Evolutionary conservation across 306 rosid genomes (phyloP).

Genomic region (Malus orientalis): DNA sequence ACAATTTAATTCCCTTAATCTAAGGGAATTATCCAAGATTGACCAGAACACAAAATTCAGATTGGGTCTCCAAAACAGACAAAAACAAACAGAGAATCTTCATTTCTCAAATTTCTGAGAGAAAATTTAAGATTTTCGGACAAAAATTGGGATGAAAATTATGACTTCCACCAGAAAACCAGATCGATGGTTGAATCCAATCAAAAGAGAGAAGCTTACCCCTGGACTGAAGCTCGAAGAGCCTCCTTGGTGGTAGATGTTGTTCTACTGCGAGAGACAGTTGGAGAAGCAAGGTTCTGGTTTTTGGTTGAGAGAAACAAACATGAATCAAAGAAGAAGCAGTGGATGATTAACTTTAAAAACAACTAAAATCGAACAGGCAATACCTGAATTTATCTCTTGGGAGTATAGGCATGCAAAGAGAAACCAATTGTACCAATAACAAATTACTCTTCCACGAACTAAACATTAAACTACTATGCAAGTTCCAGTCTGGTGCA

Average conservation of each 20-base stretch:
- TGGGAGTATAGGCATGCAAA: not conserved
- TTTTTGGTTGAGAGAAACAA: too few relatives aligned
- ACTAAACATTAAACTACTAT: too few relatives aligned
- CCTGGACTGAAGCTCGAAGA: too few relatives aligned
- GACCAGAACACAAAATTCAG: conserved; percentile 19
- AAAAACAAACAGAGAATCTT: not conserved
- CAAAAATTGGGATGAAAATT: not conserved
- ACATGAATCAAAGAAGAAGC: not conserved
- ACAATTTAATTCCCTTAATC: not conserved
- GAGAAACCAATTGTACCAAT: not conserved
- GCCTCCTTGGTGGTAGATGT: too few relatives aligned
- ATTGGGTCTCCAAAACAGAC: not conserved
- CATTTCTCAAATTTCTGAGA: not conserved
- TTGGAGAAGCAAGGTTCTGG: too few relatives aligned
- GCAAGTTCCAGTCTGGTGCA: too few relatives aligned
- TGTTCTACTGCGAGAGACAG: too few relatives aligned
- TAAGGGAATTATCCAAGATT: conserved; percentile 4
- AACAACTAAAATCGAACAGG: too few relatives aligned
- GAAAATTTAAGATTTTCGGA: not conserved
- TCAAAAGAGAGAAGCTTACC: too few relatives aligned
- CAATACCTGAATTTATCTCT: not conserved
- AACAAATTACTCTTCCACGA: too few relatives aligned
- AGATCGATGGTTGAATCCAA: conserved; percentile 22
- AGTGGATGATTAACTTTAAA: too few relatives aligned
- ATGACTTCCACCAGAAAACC: conserved; percentile 2